Conservation (phyloP, 805 yeast species). For the Alloascoidea hylecoeti region DNA sequence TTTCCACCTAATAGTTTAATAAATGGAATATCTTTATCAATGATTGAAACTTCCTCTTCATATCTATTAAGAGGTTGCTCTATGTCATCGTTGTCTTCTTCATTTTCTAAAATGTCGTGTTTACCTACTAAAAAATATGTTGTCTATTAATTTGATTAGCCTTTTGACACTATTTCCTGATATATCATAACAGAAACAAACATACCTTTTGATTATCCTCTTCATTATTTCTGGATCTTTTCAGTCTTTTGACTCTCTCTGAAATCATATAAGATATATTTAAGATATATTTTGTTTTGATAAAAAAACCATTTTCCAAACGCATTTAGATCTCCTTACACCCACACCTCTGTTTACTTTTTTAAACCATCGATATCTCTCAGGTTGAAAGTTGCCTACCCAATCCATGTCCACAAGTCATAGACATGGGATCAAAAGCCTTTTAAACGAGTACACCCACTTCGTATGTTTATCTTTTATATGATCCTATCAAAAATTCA, state of each 20-base stretch:
- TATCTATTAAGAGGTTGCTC: slow-evolving; percentile 3
- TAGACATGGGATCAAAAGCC: too few species aligned
- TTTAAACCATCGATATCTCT: too few species aligned
- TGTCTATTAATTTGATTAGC: slow-evolving; percentile 8
- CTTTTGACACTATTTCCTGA: slow-evolving; percentile 4
- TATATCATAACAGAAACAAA: slow-evolving; percentile 3
- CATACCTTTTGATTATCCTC: slow-evolving; percentile 10
- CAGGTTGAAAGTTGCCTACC: too few species aligned
- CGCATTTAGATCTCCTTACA: too few species aligned
- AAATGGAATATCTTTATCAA: slow-evolving; percentile 21
- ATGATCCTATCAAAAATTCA: too few species aligned
- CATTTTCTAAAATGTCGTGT: slow-evolving; percentile 3
- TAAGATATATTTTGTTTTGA: too few species aligned
- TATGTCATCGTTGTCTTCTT: neutral
- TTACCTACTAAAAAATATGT: slow-evolving; percentile 7
- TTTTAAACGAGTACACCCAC: too few species aligned
- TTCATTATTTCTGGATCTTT: neutral
- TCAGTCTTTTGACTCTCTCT: neutral
- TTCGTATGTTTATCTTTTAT: too few species aligned
- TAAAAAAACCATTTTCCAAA: too few species aligned
- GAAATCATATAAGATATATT: too few species aligned
- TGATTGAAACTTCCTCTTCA: slow-evolving; percentile 6
- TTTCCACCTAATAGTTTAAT: slow-evolving; percentile 25
- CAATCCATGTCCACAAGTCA: too few species aligned
- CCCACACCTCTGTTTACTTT: too few species aligned